A percentile compares a stretch with the other conserved stretches of the same genome.
phyloP scores from a whole-genome alignment of 257 asterid genomes.

The Nicotiana benthamiana region DNA sequence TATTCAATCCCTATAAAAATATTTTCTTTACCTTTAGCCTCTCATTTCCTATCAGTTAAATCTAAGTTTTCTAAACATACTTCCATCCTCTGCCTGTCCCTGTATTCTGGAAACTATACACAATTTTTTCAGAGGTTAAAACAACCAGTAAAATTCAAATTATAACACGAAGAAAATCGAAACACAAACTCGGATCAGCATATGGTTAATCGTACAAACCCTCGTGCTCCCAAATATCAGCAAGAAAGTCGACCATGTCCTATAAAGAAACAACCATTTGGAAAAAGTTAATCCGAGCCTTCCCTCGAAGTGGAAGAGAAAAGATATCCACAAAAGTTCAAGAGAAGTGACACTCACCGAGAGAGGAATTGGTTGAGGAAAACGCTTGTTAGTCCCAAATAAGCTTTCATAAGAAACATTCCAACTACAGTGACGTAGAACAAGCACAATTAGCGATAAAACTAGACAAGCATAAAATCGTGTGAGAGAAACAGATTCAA shows the following conservation, averaged over 20 bases:
- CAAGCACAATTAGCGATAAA: background rate
- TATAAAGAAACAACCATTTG: slow-evolving; percentile 12
- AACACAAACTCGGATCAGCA: background rate
- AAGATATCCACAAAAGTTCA: background rate
- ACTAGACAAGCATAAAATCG: background rate
- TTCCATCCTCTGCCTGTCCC: background rate
- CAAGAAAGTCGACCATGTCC: slow-evolving; percentile 82
- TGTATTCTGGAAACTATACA: background rate
- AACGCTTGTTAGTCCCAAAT: slow-evolving; percentile 56
- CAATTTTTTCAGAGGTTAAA: background rate
- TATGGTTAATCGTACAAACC: slow-evolving; percentile 42
- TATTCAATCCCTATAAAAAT: background rate
- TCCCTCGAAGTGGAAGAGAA: background rate
- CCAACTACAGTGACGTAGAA: slow-evolving; percentile 37
- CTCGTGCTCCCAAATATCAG: slow-evolving; percentile 73
- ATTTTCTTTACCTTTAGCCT: background rate
- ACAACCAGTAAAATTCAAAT: background rate
- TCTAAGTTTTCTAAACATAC: background rate
- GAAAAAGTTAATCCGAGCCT: slow-evolving; percentile 1
- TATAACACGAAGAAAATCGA: background rate
- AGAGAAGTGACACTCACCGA: slow-evolving; percentile 34
- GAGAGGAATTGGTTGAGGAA: slow-evolving; percentile 63
- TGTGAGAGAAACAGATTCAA: background rate
- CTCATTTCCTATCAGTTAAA: background rate
- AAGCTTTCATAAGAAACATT: slow-evolving; percentile 52